phyloP scores from a whole-genome alignment of 257 asterid species.

The Solanum appendiculatum region DNA sequence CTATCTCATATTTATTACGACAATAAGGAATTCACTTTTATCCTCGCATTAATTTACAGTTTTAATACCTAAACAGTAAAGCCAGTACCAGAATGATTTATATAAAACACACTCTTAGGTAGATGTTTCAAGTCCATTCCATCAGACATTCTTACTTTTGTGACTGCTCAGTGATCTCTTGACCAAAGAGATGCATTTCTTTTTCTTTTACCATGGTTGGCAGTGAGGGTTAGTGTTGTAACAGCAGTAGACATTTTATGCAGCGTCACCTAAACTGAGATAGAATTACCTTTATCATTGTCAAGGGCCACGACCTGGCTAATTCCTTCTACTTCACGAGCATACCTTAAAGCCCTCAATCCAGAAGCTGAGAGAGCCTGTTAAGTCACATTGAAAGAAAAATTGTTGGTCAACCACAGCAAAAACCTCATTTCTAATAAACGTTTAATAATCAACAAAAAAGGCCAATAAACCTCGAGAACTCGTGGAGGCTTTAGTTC shows the following conservation, averaged over 20 bases:
- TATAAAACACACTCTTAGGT: background rate
- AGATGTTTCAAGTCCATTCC: background rate
- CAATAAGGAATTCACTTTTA: background rate
- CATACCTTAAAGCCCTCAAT: constrained; percentile 89
- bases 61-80: background rate
- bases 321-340: constrained; percentile 87
- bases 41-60: background rate
- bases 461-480: constrained; percentile 58
- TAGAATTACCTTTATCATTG: constrained; percentile 65
- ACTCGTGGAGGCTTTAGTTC: constrained; percentile 66
- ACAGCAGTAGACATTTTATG: background rate
- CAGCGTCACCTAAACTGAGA: background rate
- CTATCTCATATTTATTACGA: background rate
- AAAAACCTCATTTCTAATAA: background rate
- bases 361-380: constrained; percentile 98
- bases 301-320: constrained; percentile 92
- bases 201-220: background rate
- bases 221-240: background rate
- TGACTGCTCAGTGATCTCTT: background rate
- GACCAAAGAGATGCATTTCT: background rate
- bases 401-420: background rate
- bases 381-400: background rate
- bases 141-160: background rate
- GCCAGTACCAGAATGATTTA: background rate
- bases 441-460: background rate